phyloP scores from a whole-genome alignment of 2,329 filamentous ascomycete species.

The Trichophyton verrucosum region DNA sequence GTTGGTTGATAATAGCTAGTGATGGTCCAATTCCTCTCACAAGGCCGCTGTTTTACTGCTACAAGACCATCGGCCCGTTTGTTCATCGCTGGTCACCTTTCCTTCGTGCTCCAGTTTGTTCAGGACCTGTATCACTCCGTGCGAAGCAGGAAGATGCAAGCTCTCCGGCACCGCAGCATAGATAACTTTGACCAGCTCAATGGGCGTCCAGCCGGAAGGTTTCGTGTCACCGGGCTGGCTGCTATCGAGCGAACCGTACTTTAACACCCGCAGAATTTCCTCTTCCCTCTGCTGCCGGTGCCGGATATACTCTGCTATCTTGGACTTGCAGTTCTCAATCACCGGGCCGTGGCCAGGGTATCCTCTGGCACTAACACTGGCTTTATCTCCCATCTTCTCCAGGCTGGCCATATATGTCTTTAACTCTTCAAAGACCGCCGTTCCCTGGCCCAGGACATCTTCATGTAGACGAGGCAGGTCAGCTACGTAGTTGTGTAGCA shows the following conservation, averaged over 20 bases:
- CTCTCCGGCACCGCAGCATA: constrained; percentile 67
- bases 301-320: constrained; percentile 67
- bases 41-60: constrained; percentile 21
- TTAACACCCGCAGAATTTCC: constrained; percentile 58
- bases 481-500: background rate
- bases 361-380: constrained; percentile 42
- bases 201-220: constrained; percentile 47
- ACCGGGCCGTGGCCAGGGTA: constrained; percentile 84
- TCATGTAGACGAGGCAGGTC: background rate
- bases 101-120: constrained; percentile 66
- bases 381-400: constrained; percentile 52
- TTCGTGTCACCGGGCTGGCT: constrained; percentile 15
- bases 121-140: constrained; percentile 66
- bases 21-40: constrained; percentile 14
- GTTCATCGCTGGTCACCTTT: constrained; percentile 39
- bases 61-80: constrained; percentile 12
- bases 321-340: constrained; percentile 57
- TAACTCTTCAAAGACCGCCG: constrained; percentile 72
- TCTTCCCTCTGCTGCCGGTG: constrained; percentile 70
- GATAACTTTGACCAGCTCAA: constrained; percentile 78
- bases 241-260: constrained; percentile 28
- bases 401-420: constrained; percentile 56
- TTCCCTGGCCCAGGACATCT: constrained; percentile 73
- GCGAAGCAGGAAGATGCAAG: constrained; percentile 62
- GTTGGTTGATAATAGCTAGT: background rate